These are phyloP conservation scores for Pseudocercospora fuligena DNA, from an alignment of 2,329 filamentous ascomycete species.

Conservation along the genomic window DNA sequence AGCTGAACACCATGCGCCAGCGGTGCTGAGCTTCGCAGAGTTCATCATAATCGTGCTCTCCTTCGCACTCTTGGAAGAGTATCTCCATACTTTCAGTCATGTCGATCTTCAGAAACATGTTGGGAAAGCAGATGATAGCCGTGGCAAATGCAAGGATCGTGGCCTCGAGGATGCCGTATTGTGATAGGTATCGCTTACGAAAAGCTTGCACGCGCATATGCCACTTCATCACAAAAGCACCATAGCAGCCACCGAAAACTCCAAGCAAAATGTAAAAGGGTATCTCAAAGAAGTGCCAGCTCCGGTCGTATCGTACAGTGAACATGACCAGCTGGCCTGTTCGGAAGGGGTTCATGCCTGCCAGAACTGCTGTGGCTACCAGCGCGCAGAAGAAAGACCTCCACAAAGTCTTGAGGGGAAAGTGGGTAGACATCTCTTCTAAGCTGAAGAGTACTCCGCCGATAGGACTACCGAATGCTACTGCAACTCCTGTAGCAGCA, in stretches of 20 bases:
- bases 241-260: conserved; percentile 91
- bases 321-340: conserved; percentile 99
- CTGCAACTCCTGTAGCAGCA: conserved; percentile 91
- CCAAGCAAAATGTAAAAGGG: conserved; percentile 91
- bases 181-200: conserved; percentile 85
- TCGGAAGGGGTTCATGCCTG: conserved; percentile 96
- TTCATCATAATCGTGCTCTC: conserved; percentile 82
- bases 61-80: conserved; percentile 90
- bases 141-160: conserved; percentile 82
- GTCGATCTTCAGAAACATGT: conserved; percentile 92
- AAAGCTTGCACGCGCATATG: conserved; percentile 90
- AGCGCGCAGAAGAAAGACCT: conserved; percentile 96
- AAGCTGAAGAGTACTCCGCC: conserved; percentile 95
- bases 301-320: conserved; percentile 91
- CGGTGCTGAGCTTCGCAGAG: conserved; percentile 81
- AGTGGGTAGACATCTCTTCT: conserved; percentile 97
- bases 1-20: conserved; percentile 76
- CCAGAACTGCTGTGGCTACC: conserved; percentile 88
- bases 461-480: conserved; percentile 96
- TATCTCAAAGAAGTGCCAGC: conserved; percentile 97
- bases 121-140: conserved; percentile 93
- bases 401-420: conserved; percentile 97
- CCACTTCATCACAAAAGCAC: conserved; percentile 97
- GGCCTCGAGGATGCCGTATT: conserved; percentile 85
- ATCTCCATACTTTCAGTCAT: conserved; percentile 99